These are phyloP conservation scores for Isabelozyma pseudorhagii DNA, from an alignment of 805 yeast genomes.

Conservation along the genomic window DNA sequence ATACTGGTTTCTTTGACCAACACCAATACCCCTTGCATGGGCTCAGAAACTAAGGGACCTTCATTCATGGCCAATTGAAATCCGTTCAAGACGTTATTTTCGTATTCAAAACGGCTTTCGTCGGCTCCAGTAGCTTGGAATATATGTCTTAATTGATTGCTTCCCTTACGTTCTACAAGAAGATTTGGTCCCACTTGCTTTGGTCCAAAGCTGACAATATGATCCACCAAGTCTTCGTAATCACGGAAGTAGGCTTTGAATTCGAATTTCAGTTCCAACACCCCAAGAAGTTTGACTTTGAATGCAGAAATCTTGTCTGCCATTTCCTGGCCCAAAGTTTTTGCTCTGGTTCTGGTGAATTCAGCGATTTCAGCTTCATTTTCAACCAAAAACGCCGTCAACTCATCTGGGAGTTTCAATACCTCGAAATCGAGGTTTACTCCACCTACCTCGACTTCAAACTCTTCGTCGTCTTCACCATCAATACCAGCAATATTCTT, in stretches of 20 bases:
- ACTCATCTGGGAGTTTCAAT: conserved; percentile 54
- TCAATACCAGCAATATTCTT: conserved; percentile 36
- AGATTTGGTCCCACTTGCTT: conserved; percentile 73
- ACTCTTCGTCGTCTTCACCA: conserved; percentile 11
- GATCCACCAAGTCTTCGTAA: conserved; percentile 18
- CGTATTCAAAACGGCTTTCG: conserved; percentile 33
- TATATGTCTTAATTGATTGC: conserved; percentile 24
- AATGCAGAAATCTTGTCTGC: conserved; percentile 5
- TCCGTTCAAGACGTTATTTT: conserved; percentile 71
- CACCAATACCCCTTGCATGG: conserved; percentile 76
- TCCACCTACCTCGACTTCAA: conserved; percentile 39
- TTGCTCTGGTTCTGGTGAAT: conserved; percentile 15
- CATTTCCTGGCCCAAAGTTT: conserved; percentile 15
- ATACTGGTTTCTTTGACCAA: conserved; percentile 22
- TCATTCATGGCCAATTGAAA: conserved; percentile 77
- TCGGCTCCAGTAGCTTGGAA: conserved; percentile 12
- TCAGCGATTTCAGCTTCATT: conserved; percentile 44
- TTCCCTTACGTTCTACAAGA: conserved; percentile 50
- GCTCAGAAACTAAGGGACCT: conserved; percentile 90
- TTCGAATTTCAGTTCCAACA: neutral
- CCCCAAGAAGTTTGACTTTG: conserved; percentile 8
- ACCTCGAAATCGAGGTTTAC: conserved; percentile 51
- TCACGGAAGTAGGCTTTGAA: conserved; percentile 12
- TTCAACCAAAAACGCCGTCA: conserved; percentile 47
- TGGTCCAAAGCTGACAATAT: conserved; percentile 71